phyloP scores from a whole-genome alignment of 352 stramenopile genomes.

The Pythium insidiosum region DNA sequence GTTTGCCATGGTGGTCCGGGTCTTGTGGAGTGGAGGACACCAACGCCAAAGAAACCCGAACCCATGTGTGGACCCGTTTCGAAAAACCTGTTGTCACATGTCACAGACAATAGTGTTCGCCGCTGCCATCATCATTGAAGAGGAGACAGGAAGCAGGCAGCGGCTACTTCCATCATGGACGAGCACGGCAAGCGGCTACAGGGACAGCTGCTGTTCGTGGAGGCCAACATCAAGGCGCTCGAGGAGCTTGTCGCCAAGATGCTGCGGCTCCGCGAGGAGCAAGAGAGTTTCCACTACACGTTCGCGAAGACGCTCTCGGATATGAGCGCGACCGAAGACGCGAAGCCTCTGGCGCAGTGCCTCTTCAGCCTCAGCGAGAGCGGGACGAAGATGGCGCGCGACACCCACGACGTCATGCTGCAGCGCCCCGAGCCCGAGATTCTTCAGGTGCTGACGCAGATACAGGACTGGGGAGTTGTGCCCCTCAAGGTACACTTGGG shows the following conservation, averaged over 20 bases:
- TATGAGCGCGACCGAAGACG: conserved; percentile 54
- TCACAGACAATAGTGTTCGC: too few species aligned
- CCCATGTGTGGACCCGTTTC: too few species aligned
- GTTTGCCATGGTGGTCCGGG: too few species aligned
- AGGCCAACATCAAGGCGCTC: conserved; percentile 68
- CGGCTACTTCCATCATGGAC: conserved; percentile 20
- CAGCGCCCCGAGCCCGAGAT: conserved; percentile 58
- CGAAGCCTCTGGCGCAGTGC: conserved; percentile 30
- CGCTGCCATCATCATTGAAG: not conserved
- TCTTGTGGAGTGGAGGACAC: too few species aligned
- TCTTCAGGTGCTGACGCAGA: conserved; percentile 56
- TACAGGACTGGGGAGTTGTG: conserved; percentile 78
- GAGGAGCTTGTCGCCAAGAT: conserved; percentile 67
- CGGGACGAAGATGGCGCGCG: conserved; percentile 36
- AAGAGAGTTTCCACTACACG: conserved; percentile 42
- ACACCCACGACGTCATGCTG: conserved; percentile 77
- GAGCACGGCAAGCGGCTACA: conserved; percentile 31
- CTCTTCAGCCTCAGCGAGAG: conserved; percentile 38
- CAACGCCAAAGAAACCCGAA: too few species aligned
- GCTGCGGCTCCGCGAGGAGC: conserved; percentile 52
- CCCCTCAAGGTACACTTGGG: conserved; percentile 59
- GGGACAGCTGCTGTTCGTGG: conserved; percentile 71
- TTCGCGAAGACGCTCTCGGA: conserved; percentile 59
- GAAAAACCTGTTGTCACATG: too few species aligned
- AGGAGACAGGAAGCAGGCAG: not conserved